Evolutionary conservation across 441 rosid species (phyloP).

Genomic region (Pelargonium cotyledonis): DNA sequence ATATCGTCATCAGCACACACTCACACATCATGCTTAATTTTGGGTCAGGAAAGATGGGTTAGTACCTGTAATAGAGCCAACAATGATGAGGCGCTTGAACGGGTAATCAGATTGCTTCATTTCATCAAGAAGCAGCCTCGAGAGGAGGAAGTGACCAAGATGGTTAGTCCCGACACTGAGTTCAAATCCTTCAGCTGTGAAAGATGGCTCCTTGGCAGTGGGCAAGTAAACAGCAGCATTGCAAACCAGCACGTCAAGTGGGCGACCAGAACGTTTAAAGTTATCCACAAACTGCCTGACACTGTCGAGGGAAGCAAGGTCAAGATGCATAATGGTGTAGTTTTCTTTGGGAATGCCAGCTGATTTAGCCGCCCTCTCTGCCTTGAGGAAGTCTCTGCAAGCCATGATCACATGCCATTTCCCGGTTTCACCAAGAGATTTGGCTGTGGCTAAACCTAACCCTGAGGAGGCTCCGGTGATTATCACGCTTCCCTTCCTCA

Average conservation of each 20-base stretch:
- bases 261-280: conserved; percentile 44
- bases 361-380: conserved; percentile 73
- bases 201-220: conserved; percentile 76
- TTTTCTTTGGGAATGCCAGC: conserved; percentile 67
- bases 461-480: conserved; percentile 95
- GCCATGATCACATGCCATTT: conserved; percentile 97
- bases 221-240: conserved; percentile 84
- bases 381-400: conserved; percentile 75
- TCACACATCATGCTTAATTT: background rate
- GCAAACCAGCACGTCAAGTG: conserved; percentile 71
- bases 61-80: conserved; percentile 86
- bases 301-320: conserved; percentile 81
- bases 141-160: conserved; percentile 80
- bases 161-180: conserved; percentile 86
- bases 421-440: conserved; percentile 82
- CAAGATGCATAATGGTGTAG: conserved; percentile 76
- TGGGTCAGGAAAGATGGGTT: background rate
- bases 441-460: conserved; percentile 80
- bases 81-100: conserved; percentile 72
- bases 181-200: conserved; percentile 88
- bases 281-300: conserved; percentile 67
- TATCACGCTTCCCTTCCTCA: conserved; percentile 69
- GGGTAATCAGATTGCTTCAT: conserved; percentile 65
- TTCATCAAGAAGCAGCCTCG: conserved; percentile 70
- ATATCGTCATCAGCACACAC: background rate